Evolutionary conservation across 768 basidiomycete genomes (phyloP), one percentile per base, ranked within the genome.

Genomic region (Mycena galopus): DNA sequence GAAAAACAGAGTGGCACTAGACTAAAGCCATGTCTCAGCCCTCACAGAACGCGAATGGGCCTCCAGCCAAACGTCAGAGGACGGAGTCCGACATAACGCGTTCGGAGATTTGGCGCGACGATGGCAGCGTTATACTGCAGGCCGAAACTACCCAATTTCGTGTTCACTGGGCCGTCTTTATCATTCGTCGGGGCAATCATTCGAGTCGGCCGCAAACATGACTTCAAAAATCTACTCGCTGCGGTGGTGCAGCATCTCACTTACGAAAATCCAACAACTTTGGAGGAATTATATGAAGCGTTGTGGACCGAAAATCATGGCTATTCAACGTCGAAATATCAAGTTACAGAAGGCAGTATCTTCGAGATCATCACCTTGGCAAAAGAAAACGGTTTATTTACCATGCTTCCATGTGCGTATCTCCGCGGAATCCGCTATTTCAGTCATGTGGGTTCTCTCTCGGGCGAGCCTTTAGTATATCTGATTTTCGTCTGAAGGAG

Each of bases 51-150:
- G 35, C 6, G 42, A 44, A 68, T 21, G 50, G 27, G 67, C 67
- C 50, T 61, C 50, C 60, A 32, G 33, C 57, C 2, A 71, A 71
- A 35, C 64, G 64, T 9, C 70, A 60, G 57, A 56, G 64, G 4
- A 53, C 37, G 2, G 25, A 57, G 17, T 12, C 32, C 17, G 8
- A 35, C 3, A 23, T 65, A 42, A 71, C 70, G 47, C 75, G 66
- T 27, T 75, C 74, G 10, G 56, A 76, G 4, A 73, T 75, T 8
- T 82, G 81, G 80, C 51, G 77, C 14, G 75, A 79, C 2, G 82
- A 82, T n/a, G 82, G 82, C 0, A 81, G 76, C 50, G 71, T 83
- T 44, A 51, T 83, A 57, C 76, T 83, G 12, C 65, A 72, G 14
- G 77, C 72, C 14, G 72, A 78, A 29, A 68, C 53, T 7, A 81